Conservation (phyloP, 768 basidiomycete species). For the Pulveroboletus sp. region DNA sequence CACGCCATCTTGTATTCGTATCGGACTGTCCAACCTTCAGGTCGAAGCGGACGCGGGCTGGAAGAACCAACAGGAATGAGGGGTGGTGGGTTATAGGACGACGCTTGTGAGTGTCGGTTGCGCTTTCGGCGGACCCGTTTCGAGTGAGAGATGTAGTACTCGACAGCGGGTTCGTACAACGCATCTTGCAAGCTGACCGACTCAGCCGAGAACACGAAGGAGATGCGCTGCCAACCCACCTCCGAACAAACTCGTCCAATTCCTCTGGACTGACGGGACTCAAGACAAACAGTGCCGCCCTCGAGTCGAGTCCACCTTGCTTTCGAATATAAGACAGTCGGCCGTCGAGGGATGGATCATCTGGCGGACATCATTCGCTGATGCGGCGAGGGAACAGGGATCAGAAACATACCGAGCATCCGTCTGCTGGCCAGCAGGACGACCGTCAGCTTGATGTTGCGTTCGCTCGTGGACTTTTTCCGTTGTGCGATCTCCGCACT, state of each 20-base stretch:
- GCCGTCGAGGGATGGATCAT: constrained; percentile 78
- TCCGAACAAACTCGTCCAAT: constrained; percentile 82
- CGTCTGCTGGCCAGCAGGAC: constrained; percentile 86
- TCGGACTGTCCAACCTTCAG: constrained; percentile 91
- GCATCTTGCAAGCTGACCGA: constrained; percentile 74
- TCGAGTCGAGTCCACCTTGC: constrained; percentile 84
- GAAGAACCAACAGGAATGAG: constrained; percentile 39
- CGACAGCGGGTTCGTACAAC: constrained; percentile 81
- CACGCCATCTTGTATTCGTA: constrained; percentile 98
- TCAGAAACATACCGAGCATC: constrained; percentile 64
- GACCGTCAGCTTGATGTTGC: constrained; percentile 90
- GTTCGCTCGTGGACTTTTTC: constrained; percentile 75
- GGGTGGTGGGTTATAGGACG: constrained; percentile 45
- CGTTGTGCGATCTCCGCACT: constrained; percentile 73
- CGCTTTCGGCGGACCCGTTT: constrained; percentile 90
- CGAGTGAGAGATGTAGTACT: constrained; percentile 91
- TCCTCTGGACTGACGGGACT: constrained; percentile 87
- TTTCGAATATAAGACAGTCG: constrained; percentile 84
- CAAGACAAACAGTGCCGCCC: constrained; percentile 90
- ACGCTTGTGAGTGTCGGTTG: constrained; percentile 66
- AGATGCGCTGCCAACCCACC: constrained; percentile 38
- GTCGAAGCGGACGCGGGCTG: constrained; percentile 55
- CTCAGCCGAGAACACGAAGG: background rate
- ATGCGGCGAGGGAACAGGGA: background rate
- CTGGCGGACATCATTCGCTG: constrained; percentile 35